Evolutionary conservation across 768 basidiomycete species (phyloP), one percentile per base, ranked within the genome.

Genomic region (Zangia roseola): DNA sequence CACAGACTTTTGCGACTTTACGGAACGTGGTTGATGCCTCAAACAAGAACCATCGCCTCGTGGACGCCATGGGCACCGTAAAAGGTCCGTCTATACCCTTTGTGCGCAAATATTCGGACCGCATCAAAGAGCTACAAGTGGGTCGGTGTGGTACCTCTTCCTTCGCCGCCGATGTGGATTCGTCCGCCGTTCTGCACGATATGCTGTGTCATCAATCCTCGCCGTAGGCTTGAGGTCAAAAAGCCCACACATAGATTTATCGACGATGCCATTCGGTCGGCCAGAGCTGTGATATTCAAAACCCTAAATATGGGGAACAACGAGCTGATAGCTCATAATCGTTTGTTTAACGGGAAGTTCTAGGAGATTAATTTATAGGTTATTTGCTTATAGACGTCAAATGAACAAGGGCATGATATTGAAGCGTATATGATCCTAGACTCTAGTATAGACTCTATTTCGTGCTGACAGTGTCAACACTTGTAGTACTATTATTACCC

Each of bases 41-140:
- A 10, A 75, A 56, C 33, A 21, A 37, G 39, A 48, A 44, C 23
- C 13, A 10, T 30, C 28, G 73, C 14, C 83, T 86, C 56, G 80
- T 83, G 28, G 57, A 60, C 25, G 64, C 80, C 21, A 70, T 45
- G 45, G 59, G 26, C 54, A 57, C 50, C 67, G 75, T 33, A 73
- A 71, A n/a, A 73, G 76, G 77, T 4, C 75, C 84, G 5, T 86
- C 83, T 56, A 75, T 88, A n/a, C 87, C 86, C 2, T 83, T 83
- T 61, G 72, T 88, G 45, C 74, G 74, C 37, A 80, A 79, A 74
- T 85, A 76, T 66, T 69, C 88, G 35, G 76, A 78, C 19, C 82
- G 82, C 55, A 71, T 88, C 56, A 70, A 75, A 40, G 81, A 79
- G 56, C 75, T 79, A 51, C 67, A 75, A 31, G 13, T 31, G 30